Conservation (phyloP, 257 asterid genomes). For the Parsonsia alboflavescens region DNA sequence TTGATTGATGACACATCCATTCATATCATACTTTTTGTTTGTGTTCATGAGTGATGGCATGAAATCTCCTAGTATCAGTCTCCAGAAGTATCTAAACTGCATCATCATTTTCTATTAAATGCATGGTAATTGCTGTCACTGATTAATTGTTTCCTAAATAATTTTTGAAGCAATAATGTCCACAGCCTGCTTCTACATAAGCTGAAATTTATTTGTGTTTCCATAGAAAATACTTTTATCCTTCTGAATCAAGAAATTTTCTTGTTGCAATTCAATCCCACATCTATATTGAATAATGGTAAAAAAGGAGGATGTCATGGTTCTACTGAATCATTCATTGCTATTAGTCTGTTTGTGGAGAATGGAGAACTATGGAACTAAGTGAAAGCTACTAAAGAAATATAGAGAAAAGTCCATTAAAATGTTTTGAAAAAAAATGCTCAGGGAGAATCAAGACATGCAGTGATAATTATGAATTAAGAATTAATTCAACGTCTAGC, state of each 20-base stretch:
- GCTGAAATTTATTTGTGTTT: background rate
- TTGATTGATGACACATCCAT: background rate
- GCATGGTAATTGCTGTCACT: background rate
- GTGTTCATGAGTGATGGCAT: background rate
- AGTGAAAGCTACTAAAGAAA: background rate
- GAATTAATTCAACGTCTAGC: background rate
- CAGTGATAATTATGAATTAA: background rate
- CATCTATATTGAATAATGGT: background rate
- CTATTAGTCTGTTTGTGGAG: background rate
- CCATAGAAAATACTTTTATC: background rate
- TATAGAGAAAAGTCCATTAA: background rate
- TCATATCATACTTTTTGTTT: background rate
- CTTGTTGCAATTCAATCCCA: background rate
- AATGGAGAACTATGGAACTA: background rate
- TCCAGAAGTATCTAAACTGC: background rate
- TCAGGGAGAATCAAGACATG: background rate
- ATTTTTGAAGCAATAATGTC: background rate
- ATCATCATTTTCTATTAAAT: background rate
- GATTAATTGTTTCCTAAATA: background rate
- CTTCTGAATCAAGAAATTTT: background rate
- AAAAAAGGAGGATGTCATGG: background rate
- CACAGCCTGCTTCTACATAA: background rate
- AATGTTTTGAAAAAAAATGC: too few relatives aligned
- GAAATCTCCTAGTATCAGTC: background rate
- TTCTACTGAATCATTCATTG: background rate